Base-by-base conservation (phyloP, 192 early-diverging fungal genomes). In the Gigaspora rosea region DNA sequence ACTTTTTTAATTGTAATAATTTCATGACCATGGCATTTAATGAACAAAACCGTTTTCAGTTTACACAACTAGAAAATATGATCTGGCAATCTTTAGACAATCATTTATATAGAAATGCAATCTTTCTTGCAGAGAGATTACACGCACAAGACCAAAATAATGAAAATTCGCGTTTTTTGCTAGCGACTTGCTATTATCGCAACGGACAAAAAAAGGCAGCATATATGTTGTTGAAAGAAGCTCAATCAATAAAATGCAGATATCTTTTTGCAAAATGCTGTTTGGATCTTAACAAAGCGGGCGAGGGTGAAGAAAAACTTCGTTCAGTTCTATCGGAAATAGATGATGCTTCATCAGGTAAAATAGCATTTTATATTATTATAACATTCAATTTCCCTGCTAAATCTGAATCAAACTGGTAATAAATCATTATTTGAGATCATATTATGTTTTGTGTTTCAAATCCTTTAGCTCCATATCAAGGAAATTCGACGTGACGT, bases 181-280 rank as follows among this genome's bases (percentile, higher is more conserved):
- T 85, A 13, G 84, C 84, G 18, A 80, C 70, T 20, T 81, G 80
- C 66, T 77, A 83, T n/a, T 83, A 81, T 78, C 76, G 80, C 11
- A 76, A 71, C 49, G 80, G 84, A 8, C 58, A 76, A 12, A 63
- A 64, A 48, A 80, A 79, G 50, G 46, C 80, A 8, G 84, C 84
- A 15, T 81, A 81, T 71, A 33, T 51, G 0, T 50, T 78, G 47
- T 68, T 85, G 11, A 78, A 85, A 32, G 70, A 73, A 2, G 72
- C 80, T 8, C 63, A 59, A 10, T 78, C 82, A 18, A 10, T 66
- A 9, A 80, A 78, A 64, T 68, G 73, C 27, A 68, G 74, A 32
- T 85, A 73, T 48, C 66, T 86, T 0, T 83, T 82, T 72, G 85
- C 85, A 15, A 80, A 79, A 75, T 86, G 85, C 46, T 86, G 82